These are phyloP conservation scores for Coemansia sp. DNA, from an alignment of 192 early-diverging fungal genomes.

Conservation along the genomic window DNA sequence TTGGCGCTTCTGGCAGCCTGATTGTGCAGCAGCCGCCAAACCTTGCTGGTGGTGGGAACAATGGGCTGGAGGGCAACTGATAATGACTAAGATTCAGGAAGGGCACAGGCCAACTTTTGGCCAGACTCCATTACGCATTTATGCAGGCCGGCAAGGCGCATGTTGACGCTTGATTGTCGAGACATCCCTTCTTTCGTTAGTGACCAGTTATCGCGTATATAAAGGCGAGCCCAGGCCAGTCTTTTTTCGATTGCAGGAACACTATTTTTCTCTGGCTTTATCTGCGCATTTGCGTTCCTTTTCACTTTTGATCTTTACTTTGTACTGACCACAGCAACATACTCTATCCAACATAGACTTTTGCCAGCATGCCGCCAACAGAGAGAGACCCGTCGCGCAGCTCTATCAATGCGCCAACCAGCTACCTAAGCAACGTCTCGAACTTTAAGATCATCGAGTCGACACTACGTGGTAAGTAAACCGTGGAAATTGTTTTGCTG, in stretches of 20 bases:
- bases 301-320: not conserved
- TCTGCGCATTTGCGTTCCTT: conserved; percentile 5
- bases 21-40: not conserved
- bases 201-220: conserved; percentile 17
- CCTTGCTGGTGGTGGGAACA: not conserved
- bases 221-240: not conserved
- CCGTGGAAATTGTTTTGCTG: conserved; percentile 48
- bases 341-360: conserved; percentile 18
- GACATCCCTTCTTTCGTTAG: not conserved
- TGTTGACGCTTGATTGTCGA: conserved; percentile 12
- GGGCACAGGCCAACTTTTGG: conserved; percentile 5
- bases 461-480: conserved; percentile 77
- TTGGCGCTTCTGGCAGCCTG: too few species aligned
- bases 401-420: conserved; percentile 49
- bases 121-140: conserved; percentile 12
- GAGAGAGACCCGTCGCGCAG: conserved; percentile 52
- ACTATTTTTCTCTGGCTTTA: not conserved
- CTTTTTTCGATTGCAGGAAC: not conserved
- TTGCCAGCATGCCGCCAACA: conserved; percentile 36
- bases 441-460: conserved; percentile 97
- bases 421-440: conserved; percentile 77
- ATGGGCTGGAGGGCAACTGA: not conserved
- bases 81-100: conserved; percentile 8
- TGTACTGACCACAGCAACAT: not conserved
- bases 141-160: conserved; percentile 9